Conservation (phyloP, 345 rosid genomes). For the Melaleuca alternifolia region DNA sequence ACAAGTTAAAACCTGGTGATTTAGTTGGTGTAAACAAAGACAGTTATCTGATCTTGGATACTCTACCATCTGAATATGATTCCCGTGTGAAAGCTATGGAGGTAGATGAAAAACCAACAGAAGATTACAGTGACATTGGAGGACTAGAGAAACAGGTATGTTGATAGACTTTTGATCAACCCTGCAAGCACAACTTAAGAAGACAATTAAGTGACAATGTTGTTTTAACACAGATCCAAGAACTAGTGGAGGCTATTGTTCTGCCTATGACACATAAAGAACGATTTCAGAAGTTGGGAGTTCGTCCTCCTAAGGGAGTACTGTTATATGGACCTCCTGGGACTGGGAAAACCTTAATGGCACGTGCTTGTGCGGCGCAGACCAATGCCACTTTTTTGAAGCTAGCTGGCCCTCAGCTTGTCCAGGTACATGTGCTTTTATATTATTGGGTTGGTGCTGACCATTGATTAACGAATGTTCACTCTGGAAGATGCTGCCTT, state of each 20-base stretch:
- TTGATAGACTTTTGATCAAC: neutral
- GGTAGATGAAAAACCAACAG: slow-evolving; percentile 98
- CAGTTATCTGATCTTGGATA: slow-evolving; percentile 89
- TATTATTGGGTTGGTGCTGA: neutral
- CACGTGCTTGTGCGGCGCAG: slow-evolving; percentile 99
- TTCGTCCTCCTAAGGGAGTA: slow-evolving; percentile 98
- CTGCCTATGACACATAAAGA: slow-evolving; percentile 98
- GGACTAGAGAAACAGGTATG: slow-evolving; percentile 96
- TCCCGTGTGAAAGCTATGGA: slow-evolving; percentile 99
- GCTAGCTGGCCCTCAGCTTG: slow-evolving; percentile 97
- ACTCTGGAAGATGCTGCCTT: neutral
- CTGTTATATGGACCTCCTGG: slow-evolving; percentile 99
- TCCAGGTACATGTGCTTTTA: slow-evolving; percentile 46
- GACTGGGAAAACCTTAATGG: slow-evolving; percentile 98
- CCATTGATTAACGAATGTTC: neutral
- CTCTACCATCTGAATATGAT: slow-evolving; percentile 94
- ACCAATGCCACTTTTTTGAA: slow-evolving; percentile 97
- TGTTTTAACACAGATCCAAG: slow-evolving; percentile 67
- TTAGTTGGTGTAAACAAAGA: slow-evolving; percentile 98
- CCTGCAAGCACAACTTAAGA: neutral
- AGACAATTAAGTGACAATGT: neutral
- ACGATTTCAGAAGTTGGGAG: slow-evolving; percentile 80
- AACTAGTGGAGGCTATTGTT: slow-evolving; percentile 97
- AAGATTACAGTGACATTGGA: slow-evolving; percentile 97
- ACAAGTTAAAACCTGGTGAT: slow-evolving; percentile 94